Percentiles rank a stretch among this genome's conserved stretches.
Conservation (phyloP, 306 rosid genomes). For the Citrullus amarus region DNA sequence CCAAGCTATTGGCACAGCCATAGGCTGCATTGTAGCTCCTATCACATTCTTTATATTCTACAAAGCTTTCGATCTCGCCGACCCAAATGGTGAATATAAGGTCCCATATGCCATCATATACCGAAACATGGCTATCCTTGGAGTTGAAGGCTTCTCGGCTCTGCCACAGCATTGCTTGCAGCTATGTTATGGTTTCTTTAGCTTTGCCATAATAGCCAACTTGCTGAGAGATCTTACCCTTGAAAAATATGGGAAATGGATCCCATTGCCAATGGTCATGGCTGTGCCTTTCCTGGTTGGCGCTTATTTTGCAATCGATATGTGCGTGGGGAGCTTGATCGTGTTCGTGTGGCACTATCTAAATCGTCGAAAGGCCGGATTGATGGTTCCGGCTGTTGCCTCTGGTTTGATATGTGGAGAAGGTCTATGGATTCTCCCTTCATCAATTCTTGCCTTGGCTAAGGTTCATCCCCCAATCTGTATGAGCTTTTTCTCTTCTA, state of each 20-base stretch:
- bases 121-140: constrained; percentile 93
- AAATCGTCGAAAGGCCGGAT: constrained; percentile 32
- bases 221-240: constrained; percentile 63
- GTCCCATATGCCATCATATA: constrained; percentile 90
- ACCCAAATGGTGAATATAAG: constrained; percentile 77
- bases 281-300: constrained; percentile 96
- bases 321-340: constrained; percentile 84
- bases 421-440: constrained; percentile 92
- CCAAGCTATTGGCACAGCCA: constrained; percentile 89
- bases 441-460: constrained; percentile 77
- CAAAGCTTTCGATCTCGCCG: constrained; percentile 84
- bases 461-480: constrained; percentile 80
- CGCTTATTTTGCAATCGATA: constrained; percentile 85
- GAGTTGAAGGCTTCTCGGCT: constrained; percentile 87
- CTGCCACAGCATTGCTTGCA: constrained; percentile 79
- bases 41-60: constrained; percentile 76
- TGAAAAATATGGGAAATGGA: constrained; percentile 34
- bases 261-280: constrained; percentile 98
- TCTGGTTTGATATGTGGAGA: constrained; percentile 99
- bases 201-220: constrained; percentile 65
- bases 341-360: constrained; percentile 68
- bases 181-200: constrained; percentile 71
- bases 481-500: constrained; percentile 58
- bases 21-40: constrained; percentile 91
- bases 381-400: constrained; percentile 91